Evolutionary conservation across 148 eudicot species (phyloP).

Genomic region (Dianthus caryophyllus): DNA sequence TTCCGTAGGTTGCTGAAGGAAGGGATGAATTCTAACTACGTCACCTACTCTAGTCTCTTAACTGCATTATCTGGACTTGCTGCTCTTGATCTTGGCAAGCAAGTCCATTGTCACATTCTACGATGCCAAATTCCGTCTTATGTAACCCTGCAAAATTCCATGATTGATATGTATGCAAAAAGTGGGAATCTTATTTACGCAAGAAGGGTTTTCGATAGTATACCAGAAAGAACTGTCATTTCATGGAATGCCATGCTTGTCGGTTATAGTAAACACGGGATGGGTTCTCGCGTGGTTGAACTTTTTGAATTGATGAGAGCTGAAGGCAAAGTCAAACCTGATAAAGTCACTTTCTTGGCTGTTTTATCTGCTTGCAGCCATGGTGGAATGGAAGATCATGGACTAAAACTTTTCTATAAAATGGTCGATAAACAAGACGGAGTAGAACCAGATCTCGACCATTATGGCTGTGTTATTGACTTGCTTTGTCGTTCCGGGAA

Average conservation of each 20-base stretch:
- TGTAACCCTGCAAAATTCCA: conserved; percentile 65
- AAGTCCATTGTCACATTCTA: conserved; percentile 65
- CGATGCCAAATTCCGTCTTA: conserved; percentile 45
- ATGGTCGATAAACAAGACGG: conserved; percentile 41
- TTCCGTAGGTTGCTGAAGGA: conserved; percentile 54
- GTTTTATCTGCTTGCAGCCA: conserved; percentile 90
- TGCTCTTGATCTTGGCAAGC: conserved; percentile 70
- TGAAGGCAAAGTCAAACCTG: conserved; percentile 54
- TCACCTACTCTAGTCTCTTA: conserved; percentile 70
- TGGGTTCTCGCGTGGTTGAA: conserved; percentile 46
- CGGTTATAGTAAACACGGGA: conserved; percentile 81
- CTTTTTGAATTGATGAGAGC: conserved; percentile 56
- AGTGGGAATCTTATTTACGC: conserved; percentile 74
- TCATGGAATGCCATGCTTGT: conserved; percentile 96
- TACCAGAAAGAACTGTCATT: conserved; percentile 66
- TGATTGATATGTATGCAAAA: conserved; percentile 94
- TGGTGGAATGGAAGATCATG: conserved; percentile 65
- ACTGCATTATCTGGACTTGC: conserved; percentile 84
- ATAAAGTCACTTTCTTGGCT: conserved; percentile 57
- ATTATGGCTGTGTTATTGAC: conserved; percentile 85
- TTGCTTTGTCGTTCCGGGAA: conserved; percentile 79
- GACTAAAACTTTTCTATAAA: conserved; percentile 56
- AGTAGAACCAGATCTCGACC: conserved; percentile 59
- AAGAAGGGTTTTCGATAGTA: conserved; percentile 63
- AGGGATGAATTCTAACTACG: conserved; percentile 69